Percentiles rank a stretch among this genome's conserved stretches.
Conservation (phyloP, 2,329 filamentous ascomycete genomes). For the Lojkania enalia region DNA sequence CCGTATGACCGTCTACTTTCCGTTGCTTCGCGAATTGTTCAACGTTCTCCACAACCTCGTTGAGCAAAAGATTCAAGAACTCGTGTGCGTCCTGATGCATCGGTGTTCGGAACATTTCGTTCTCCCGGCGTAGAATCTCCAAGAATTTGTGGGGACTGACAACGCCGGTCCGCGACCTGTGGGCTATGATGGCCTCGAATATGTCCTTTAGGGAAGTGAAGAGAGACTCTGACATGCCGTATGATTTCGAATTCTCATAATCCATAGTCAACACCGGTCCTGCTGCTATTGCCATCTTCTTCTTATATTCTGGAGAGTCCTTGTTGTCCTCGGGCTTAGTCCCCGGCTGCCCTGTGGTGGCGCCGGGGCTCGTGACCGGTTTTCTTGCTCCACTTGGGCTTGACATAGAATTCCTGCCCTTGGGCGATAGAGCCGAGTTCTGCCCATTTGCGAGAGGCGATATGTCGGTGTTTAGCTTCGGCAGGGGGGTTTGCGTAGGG, state of each 20-base stretch:
- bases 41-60: conserved; percentile 92
- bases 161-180: conserved; percentile 80
- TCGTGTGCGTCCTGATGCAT: conserved; percentile 99
- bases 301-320: conserved; percentile 95
- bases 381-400: conserved; percentile 37
- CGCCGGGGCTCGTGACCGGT: conserved; percentile 50
- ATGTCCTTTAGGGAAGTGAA: conserved; percentile 97
- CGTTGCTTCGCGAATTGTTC: conserved; percentile 78
- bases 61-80: conserved; percentile 92
- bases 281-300: conserved; percentile 88
- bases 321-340: conserved; percentile 86
- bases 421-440: conserved; percentile 56
- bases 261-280: conserved; percentile 86
- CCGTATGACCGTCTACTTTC: conserved; percentile 43
- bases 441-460: conserved; percentile 39
- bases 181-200: conserved; percentile 85
- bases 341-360: conserved; percentile 58
- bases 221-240: conserved; percentile 92
- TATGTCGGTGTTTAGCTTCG: conserved; percentile 46
- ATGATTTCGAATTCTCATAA: conserved; percentile 75
- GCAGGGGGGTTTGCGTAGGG: conserved; percentile 48
- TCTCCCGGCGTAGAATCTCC: conserved; percentile 89
- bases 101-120: conserved; percentile 94
- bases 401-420: conserved; percentile 50
- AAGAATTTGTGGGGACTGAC: conserved; percentile 90